A percentile compares a stretch with the other conserved stretches of the same genome.
phyloP scores from a whole-genome alignment of 2,329 filamentous ascomycete genomes.

The Fusarium sp. region DNA sequence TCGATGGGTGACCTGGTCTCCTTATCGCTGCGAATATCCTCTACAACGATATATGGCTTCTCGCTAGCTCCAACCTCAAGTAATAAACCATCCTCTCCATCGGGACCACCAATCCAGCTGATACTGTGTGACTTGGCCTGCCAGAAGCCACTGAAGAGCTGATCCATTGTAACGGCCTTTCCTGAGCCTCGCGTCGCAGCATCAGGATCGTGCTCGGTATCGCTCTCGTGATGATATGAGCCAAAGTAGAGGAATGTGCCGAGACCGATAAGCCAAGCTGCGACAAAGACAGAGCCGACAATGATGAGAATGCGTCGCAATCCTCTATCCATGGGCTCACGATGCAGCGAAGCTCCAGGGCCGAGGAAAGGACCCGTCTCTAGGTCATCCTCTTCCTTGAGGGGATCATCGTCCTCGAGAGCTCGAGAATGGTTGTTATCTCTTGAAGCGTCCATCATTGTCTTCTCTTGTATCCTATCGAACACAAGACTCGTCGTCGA shows the following conservation, averaged over 20 bases:
- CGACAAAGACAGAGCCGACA: constrained; percentile 68
- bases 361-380: constrained; percentile 67
- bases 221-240: constrained; percentile 72
- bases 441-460: constrained; percentile 49
- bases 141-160: constrained; percentile 76
- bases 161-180: constrained; percentile 78
- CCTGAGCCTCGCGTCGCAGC: constrained; percentile 73
- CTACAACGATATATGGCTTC: constrained; percentile 84
- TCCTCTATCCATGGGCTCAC: constrained; percentile 72
- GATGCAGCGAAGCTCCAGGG: constrained; percentile 51
- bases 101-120: constrained; percentile 79
- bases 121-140: constrained; percentile 72
- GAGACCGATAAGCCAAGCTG: constrained; percentile 76
- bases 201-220: constrained; percentile 74
- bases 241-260: constrained; percentile 74
- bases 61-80: constrained; percentile 75
- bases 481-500: constrained; percentile 87
- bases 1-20: constrained; percentile 51
- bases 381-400: constrained; percentile 54
- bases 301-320: constrained; percentile 73
- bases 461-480: constrained; percentile 75
- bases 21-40: constrained; percentile 76
- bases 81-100: constrained; percentile 85
- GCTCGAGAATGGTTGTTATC: constrained; percentile 49
- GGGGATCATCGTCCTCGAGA: constrained; percentile 59